A percentile compares a stretch with the other conserved stretches of the same genome.
These are phyloP conservation scores for Salix purpurea DNA, from an alignment of 345 rosid species.

Conservation along the genomic window DNA sequence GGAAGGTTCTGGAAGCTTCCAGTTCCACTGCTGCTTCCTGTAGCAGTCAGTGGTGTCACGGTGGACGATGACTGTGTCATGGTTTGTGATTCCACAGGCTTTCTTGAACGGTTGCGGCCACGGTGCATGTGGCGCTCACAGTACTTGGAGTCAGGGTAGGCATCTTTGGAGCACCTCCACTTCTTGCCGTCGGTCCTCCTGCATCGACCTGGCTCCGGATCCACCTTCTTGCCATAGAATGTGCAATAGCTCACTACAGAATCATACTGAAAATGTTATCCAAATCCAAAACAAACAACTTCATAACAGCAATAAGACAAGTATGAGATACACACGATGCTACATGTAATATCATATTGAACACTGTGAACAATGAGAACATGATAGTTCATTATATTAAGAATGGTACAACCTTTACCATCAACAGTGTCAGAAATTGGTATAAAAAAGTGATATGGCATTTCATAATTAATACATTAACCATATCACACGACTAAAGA, in stretches of 20 bases:
- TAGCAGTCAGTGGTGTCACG: constrained; percentile 36
- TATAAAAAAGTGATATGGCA: constrained; percentile 12
- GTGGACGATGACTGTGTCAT: constrained; percentile 43
- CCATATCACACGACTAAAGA: constrained; percentile 19
- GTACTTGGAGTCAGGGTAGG: constrained; percentile 66
- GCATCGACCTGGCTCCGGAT: constrained; percentile 31
- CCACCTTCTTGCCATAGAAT: constrained; percentile 43
- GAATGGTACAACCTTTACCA: background rate
- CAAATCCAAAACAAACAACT: background rate
- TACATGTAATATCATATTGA: background rate
- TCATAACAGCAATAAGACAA: background rate
- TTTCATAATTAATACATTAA: constrained; percentile 15
- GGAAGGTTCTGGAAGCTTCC: constrained; percentile 43
- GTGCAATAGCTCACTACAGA: constrained; percentile 51
- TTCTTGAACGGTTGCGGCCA: constrained; percentile 99
- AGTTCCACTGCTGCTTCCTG: constrained; percentile 31
- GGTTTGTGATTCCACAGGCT: constrained; percentile 95
- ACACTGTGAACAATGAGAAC: constrained; percentile 2
- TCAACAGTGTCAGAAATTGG: constrained; percentile 1
- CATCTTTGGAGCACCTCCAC: constrained; percentile 45
- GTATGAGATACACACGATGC: background rate
- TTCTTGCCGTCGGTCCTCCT: constrained; percentile 37
- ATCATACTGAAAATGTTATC: constrained; percentile 8
- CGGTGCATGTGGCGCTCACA: constrained; percentile 99
- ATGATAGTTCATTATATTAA: background rate